A percentile compares a stretch with the other conserved stretches of the same genome.
Evolutionary conservation across 306 rosid genomes (phyloP).

Genomic region (Quercus ilex): DNA sequence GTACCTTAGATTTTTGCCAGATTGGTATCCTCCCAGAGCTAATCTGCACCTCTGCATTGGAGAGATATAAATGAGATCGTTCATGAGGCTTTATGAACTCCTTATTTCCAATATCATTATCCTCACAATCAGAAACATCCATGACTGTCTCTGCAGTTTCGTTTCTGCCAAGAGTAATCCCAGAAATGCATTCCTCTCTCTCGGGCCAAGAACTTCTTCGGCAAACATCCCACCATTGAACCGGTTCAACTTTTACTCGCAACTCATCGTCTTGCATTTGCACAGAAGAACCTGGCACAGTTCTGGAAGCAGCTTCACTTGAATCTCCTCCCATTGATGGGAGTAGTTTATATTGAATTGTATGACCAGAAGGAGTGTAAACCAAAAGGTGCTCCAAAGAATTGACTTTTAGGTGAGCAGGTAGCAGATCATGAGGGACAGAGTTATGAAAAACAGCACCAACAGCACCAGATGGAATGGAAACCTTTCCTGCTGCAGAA

Average conservation of each 20-base stretch:
- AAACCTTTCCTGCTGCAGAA: constrained; percentile 77
- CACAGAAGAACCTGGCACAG: constrained; percentile 45
- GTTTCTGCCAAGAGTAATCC: constrained; percentile 41
- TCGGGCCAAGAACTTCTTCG: constrained; percentile 90
- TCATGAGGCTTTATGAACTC: constrained; percentile 40
- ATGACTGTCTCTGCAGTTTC: constrained; percentile 38
- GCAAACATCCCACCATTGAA: constrained; percentile 98
- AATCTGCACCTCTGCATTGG: constrained; percentile 89
- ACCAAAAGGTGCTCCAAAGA: constrained; percentile 83
- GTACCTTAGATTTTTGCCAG: constrained; percentile 89
- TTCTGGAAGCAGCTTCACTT: constrained; percentile 53
- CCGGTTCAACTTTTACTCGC: constrained; percentile 85
- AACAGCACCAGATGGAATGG: constrained; percentile 84
- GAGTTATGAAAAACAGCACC: constrained; percentile 78
- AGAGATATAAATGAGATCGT: constrained; percentile 55
- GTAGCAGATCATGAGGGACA: constrained; percentile 42
- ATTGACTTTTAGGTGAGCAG: constrained; percentile 37
- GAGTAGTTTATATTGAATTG: constrained; percentile 70
- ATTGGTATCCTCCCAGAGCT: constrained; percentile 80
- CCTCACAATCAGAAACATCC: constrained; percentile 56
- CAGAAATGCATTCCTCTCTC: constrained; percentile 58
- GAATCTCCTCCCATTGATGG: constrained; percentile 68
- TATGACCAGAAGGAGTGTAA: constrained; percentile 77
- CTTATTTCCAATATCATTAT: constrained; percentile 37
- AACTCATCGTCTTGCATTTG: constrained; percentile 81